Conservation (phyloP, 768 basidiomycete species). For the Lentinula edodes region DNA sequence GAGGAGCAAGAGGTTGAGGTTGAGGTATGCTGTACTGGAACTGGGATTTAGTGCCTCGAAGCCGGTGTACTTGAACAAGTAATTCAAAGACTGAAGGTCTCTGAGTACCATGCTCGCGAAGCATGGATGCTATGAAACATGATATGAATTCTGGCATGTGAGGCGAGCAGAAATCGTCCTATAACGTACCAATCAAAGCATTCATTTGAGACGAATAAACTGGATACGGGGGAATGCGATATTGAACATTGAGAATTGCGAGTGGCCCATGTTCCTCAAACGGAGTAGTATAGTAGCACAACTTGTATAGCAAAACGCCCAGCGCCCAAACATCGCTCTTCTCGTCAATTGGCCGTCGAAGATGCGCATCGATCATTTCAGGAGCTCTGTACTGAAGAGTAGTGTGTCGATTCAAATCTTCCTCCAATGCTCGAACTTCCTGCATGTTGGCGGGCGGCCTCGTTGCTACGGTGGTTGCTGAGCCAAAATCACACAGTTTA, state of each 20-base stretch:
- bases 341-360: constrained; percentile 80
- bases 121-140: constrained; percentile 67
- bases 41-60: constrained; percentile 82
- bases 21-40: constrained; percentile 61
- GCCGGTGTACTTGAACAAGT: constrained; percentile 73
- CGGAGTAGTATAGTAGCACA: constrained; percentile 98
- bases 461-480: constrained; percentile 67
- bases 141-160: constrained; percentile 9
- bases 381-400: constrained; percentile 98
- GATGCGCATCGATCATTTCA: constrained; percentile 93
- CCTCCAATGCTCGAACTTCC: constrained; percentile 83
- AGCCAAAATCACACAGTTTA: constrained; percentile 98
- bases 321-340: constrained; percentile 98
- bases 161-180: not conserved
- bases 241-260: constrained; percentile 95
- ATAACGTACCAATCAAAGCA: constrained; percentile 67
- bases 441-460: constrained; percentile 72
- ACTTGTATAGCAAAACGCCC: constrained; percentile 93
- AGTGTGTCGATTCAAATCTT: constrained; percentile 90
- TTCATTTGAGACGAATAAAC: constrained; percentile 83
- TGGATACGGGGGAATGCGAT: constrained; percentile 85
- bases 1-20: constrained; percentile 41
- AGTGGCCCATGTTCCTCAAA: constrained; percentile 97
- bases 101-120: constrained; percentile 83
- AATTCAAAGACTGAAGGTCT: constrained; percentile 88